phyloP scores from a whole-genome alignment of 2,329 filamentous ascomycete genomes.

The Lachnellula hyalina region DNA sequence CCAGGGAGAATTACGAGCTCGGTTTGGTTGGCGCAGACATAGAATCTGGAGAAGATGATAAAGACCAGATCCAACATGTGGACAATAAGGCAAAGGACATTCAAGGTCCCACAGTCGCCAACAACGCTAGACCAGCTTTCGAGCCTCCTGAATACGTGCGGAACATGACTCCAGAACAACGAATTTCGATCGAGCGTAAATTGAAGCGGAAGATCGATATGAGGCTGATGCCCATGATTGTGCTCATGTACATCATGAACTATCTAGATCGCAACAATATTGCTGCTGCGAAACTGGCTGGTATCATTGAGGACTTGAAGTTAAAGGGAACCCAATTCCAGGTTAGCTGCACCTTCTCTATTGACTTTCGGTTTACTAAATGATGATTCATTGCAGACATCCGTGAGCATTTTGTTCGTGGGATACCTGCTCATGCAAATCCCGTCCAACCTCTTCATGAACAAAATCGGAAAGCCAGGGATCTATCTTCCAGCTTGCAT shows the following conservation, averaged over 20 bases:
- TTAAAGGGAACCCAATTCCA: conserved; percentile 39
- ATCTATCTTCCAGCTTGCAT: conserved; percentile 47
- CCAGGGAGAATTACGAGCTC: conserved; percentile 13
- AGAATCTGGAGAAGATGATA: conserved; percentile 19
- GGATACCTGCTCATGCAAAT: conserved; percentile 39
- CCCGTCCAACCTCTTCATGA: conserved; percentile 44
- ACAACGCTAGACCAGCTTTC: conserved; percentile 4
- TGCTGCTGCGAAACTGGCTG: conserved; percentile 47
- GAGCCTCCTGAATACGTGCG: conserved; percentile 32
- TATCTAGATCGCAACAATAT: conserved; percentile 58
- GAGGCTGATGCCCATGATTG: conserved; percentile 59
- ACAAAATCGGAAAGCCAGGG: conserved; percentile 43
- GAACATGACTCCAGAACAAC: conserved; percentile 46
- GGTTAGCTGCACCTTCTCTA: conserved; percentile 17
- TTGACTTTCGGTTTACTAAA: background rate
- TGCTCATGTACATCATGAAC: conserved; percentile 67
- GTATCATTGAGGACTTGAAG: conserved; percentile 39
- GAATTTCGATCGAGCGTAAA: conserved; percentile 46
- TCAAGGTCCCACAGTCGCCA: background rate
- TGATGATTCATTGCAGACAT: conserved; percentile 28
- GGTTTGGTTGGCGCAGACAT: conserved; percentile 9
- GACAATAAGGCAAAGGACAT: conserved; percentile 11
- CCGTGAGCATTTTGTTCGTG: conserved; percentile 37
- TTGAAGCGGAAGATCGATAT: conserved; percentile 61
- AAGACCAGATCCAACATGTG: conserved; percentile 15